Evolutionary conservation across 257 asterid species (phyloP), one percentile per base, ranked within the genome.

Genomic region (Cruciata laevipes): DNA sequence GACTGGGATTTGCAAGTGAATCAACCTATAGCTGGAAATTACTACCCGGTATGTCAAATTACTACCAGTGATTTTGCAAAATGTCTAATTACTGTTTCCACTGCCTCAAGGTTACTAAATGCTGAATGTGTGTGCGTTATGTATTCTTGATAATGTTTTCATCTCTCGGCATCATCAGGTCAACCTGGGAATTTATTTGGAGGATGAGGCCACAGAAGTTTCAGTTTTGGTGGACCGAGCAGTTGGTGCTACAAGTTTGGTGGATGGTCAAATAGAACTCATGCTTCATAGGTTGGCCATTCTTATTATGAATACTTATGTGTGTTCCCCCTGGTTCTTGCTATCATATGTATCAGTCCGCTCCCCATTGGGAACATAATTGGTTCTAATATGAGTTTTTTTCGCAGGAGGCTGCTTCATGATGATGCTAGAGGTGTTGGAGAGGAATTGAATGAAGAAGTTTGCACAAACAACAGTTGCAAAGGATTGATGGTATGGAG

Each of bases 391-490:
- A 25, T 62, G 30, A 23, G 73, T 40, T 63, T 32, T 27, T 27
- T 65, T 38, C 37, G 38, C 63, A 88, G 95, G 87, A 81, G 96
- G 80, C 80, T 88, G 68, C 75, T 88, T 72, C 78, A 83, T 72
- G 96, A 88, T 63, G 96, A 88, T 75, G 75, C 87, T 70, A 84
- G 96, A 79, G 96, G 96, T 65, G 96, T 88, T 73, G 96, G 96
- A 27, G 96, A 88, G 85, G 87, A 78, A 71, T 78, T 88, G 55
- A 88, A 88, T 75, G 96, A 88, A 81, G 79, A 83, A 82, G 83
- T 82, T 81, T 88, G 96, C 61, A 65, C 81, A 70, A 72, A 68
- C 65, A 74, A 71, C 44, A 63, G 61, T 71, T 88, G 96, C 82
- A 69, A 81, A 83, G 96, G 96, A 59, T 77, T 86, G 80, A 83